Evolutionary conservation across 106 monocot species (phyloP).

Genomic region (Platanthera guangdongensis): DNA sequence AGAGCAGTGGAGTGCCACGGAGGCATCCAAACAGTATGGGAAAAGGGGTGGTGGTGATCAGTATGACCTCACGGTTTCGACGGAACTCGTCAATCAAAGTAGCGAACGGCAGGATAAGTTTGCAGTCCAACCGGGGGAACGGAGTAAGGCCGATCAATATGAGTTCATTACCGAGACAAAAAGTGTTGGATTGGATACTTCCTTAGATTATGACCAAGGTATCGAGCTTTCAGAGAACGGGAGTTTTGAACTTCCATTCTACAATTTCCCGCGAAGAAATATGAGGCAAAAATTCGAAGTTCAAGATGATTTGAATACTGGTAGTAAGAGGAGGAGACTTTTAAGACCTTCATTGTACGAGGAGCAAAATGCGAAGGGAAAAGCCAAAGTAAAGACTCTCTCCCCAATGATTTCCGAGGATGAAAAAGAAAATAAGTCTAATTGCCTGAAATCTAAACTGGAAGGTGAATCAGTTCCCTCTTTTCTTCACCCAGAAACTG

Average conservation of each 20-base stretch:
- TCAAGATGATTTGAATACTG: not conserved
- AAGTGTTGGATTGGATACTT: not conserved
- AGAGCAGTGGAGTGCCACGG: not conserved
- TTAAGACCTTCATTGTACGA: not conserved
- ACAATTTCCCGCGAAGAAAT: not conserved
- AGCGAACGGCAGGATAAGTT: not conserved
- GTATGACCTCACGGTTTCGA: not conserved
- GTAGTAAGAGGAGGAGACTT: not conserved
- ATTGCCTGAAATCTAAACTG: not conserved
- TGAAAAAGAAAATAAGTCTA: too few relatives aligned
- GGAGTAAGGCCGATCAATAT: not conserved
- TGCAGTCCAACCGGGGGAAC: not conserved
- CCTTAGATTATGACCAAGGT: not conserved
- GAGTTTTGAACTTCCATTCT: conserved; percentile 2
- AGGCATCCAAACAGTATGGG: not conserved
- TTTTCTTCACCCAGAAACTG: not conserved
- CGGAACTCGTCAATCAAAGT: not conserved
- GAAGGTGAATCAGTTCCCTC: not conserved
- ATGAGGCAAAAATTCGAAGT: not conserved
- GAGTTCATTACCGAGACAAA: not conserved
- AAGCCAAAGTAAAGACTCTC: not conserved
- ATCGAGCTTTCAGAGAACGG: not conserved
- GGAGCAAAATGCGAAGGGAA: not conserved
- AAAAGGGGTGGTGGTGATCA: not conserved
- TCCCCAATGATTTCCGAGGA: too few relatives aligned